Conservation (phyloP, 2,329 filamentous ascomycete genomes). For the Bretziella fagacearum region DNA sequence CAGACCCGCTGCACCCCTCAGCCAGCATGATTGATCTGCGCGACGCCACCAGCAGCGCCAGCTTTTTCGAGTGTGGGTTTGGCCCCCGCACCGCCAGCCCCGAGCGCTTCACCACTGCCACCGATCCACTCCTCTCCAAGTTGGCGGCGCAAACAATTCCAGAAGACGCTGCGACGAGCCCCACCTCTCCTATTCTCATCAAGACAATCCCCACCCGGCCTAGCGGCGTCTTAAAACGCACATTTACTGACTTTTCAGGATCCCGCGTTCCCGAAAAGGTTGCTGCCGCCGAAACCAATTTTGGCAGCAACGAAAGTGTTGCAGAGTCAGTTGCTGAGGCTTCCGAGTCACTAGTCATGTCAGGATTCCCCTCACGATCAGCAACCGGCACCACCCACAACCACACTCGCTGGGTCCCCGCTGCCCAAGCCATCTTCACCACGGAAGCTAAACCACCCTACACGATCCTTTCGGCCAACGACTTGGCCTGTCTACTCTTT, state of each 20-base stretch:
- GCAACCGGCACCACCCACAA: slow-evolving; percentile 58
- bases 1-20: slow-evolving; percentile 92
- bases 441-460: slow-evolving; percentile 82
- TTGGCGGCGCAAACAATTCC: slow-evolving; percentile 11
- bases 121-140: slow-evolving; percentile 1
- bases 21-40: slow-evolving; percentile 20
- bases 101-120: slow-evolving; percentile 4
- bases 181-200: not conserved
- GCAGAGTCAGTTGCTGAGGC: slow-evolving; percentile 2
- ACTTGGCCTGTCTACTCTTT: slow-evolving; percentile 85
- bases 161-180: slow-evolving; percentile 5
- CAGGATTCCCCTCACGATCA: slow-evolving; percentile 6
- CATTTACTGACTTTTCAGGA: slow-evolving; percentile 10
- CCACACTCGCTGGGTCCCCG: slow-evolving; percentile 75
- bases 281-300: slow-evolving; percentile 1
- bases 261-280: slow-evolving; percentile 4
- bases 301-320: not conserved
- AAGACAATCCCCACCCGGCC: slow-evolving; percentile 1
- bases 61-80: slow-evolving; percentile 6
- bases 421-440: slow-evolving; percentile 91
- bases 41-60: slow-evolving; percentile 1
- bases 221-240: slow-evolving; percentile 6
- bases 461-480: slow-evolving; percentile 93
- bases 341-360: slow-evolving; percentile 6
- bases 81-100: slow-evolving; percentile 12